Evolutionary conservation across 2,329 filamentous ascomycete genomes (phyloP).

Genomic region (Geosmithia flava): DNA sequence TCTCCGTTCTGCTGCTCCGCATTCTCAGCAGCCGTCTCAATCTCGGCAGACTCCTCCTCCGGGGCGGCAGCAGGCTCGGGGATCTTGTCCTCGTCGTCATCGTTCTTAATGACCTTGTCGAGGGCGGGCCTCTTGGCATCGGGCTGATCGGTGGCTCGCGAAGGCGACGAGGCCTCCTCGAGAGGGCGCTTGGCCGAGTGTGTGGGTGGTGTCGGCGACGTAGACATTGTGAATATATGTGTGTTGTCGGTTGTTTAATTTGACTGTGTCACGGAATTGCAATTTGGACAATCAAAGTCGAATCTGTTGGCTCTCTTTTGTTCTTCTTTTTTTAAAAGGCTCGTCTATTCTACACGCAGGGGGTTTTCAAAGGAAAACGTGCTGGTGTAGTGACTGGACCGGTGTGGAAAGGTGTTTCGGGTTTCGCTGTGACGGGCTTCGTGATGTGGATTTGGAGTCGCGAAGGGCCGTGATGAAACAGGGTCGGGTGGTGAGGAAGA

Average conservation of each 20-base stretch:
- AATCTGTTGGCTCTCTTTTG: slow-evolving; percentile 9
- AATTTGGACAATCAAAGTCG: slow-evolving; percentile 5
- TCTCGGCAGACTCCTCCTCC: not conserved
- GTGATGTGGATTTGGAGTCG: slow-evolving; percentile 3
- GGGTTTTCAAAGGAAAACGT: slow-evolving; percentile 85
- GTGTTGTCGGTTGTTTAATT: not conserved
- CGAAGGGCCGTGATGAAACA: slow-evolving; percentile 2
- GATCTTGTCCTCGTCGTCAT: slow-evolving; percentile 40
- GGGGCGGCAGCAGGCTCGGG: slow-evolving; percentile 11
- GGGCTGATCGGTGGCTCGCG: slow-evolving; percentile 80
- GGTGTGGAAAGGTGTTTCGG: slow-evolving; percentile 7
- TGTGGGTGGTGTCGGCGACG: slow-evolving; percentile 52
- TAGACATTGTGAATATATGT: slow-evolving; percentile 49
- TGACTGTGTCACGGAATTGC: not conserved
- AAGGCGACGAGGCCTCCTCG: slow-evolving; percentile 93
- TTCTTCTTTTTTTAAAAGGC: slow-evolving; percentile 25
- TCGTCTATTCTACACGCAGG: slow-evolving; percentile 69
- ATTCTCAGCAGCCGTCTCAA: slow-evolving; percentile 20
- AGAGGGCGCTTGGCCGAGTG: slow-evolving; percentile 82
- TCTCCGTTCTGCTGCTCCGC: slow-evolving; percentile 32
- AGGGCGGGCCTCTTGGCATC: slow-evolving; percentile 94
- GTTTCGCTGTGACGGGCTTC: slow-evolving; percentile 1
- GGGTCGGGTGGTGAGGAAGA: slow-evolving; percentile 1
- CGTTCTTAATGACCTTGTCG: slow-evolving; percentile 75
- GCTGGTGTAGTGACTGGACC: slow-evolving; percentile 59